Evolutionary conservation across 1,284 basidiomycete species (phyloP).

Genomic region (Moniliella sp.): DNA sequence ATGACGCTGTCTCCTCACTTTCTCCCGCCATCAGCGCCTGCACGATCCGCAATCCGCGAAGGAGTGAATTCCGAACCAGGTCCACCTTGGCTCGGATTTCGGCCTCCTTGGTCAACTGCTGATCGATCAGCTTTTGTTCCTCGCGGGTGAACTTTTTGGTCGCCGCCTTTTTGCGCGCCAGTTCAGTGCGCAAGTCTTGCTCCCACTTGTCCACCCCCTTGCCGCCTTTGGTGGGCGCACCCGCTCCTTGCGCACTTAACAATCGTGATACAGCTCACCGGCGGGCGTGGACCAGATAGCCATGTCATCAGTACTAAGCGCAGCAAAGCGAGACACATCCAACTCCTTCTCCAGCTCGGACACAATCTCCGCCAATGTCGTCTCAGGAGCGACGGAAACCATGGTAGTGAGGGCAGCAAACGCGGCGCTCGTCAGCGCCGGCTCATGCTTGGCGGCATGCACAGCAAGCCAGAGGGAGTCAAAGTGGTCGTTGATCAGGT

Average conservation of each 20-base stretch:
- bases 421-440: slow-evolving; percentile 10
- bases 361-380: slow-evolving; percentile 13
- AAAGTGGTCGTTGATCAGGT: slow-evolving; percentile 12
- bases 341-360: slow-evolving; percentile 12
- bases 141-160: slow-evolving; percentile 22
- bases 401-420: slow-evolving; percentile 19
- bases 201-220: slow-evolving; percentile 29
- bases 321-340: slow-evolving; percentile 8
- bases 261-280: slow-evolving; percentile 18
- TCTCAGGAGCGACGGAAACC: slow-evolving; percentile 16
- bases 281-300: slow-evolving; percentile 24
- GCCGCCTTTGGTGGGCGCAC: slow-evolving; percentile 13
- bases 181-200: slow-evolving; percentile 24
- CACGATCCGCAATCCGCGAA: slow-evolving; percentile 11
- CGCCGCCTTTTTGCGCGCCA: slow-evolving; percentile 29
- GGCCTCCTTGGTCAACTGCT: slow-evolving; percentile 18
- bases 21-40: slow-evolving; percentile 11
- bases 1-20: slow-evolving; percentile 10
- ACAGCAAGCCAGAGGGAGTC: slow-evolving; percentile 10
- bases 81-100: slow-evolving; percentile 15
- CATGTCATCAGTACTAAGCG: slow-evolving; percentile 16
- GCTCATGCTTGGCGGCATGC: slow-evolving; percentile 7
- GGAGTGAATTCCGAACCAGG: slow-evolving; percentile 7
- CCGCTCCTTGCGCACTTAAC: slow-evolving; percentile 11
- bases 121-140: slow-evolving; percentile 20